These are phyloP conservation scores for Trichoderma sp. DNA, from an alignment of 2,329 filamentous ascomycete species.

Conservation along the genomic window DNA sequence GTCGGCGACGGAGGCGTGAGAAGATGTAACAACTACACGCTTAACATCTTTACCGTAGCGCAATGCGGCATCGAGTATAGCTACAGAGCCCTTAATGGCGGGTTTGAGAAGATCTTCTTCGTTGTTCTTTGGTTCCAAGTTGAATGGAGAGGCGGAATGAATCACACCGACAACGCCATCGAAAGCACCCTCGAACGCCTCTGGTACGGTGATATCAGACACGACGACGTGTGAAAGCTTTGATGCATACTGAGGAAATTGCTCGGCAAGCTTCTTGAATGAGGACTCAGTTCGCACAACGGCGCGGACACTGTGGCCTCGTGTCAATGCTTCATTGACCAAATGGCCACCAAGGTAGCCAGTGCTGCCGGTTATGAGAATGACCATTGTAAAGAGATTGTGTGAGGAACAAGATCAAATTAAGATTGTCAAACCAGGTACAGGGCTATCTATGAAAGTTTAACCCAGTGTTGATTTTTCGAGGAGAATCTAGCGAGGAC, in stretches of 20 bases:
- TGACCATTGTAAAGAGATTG: not conserved
- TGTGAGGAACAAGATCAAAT: not conserved
- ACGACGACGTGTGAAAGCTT: not conserved
- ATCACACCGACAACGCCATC: not conserved
- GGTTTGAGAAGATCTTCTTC: conserved; percentile 2
- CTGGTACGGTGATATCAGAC: not conserved
- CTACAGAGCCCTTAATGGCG: not conserved
- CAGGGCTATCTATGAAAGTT: not conserved
- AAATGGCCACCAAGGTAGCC: not conserved
- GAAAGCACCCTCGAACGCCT: not conserved
- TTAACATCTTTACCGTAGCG: not conserved
- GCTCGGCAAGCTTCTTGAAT: not conserved
- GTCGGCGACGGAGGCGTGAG: not conserved
- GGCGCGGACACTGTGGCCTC: not conserved
- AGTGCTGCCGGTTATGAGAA: not conserved
- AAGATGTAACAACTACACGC: not conserved
- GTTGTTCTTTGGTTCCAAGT: not conserved
- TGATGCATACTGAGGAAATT: not conserved
- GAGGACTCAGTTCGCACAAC: not conserved
- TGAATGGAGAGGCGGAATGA: not conserved
- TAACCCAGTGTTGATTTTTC: not conserved
- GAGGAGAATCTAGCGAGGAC: not conserved
- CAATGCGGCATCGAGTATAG: not conserved
- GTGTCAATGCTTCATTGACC: not conserved
- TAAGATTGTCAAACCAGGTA: not conserved